phyloP scores from a whole-genome alignment of 768 basidiomycete species.

The Leccinum disarticulatum region DNA sequence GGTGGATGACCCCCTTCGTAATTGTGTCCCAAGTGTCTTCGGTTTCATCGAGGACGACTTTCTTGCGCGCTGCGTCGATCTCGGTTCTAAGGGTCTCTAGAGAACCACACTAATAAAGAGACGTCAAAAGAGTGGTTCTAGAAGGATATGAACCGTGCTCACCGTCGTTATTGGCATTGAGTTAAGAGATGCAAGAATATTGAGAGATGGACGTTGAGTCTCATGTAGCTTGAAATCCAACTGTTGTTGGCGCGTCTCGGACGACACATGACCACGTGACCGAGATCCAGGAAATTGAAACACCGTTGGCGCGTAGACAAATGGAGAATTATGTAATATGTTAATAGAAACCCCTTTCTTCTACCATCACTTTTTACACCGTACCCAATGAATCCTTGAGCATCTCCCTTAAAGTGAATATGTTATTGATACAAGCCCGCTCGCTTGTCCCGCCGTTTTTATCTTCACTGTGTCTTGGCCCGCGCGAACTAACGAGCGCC shows the following conservation, averaged over 20 bases:
- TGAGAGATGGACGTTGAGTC: constrained; percentile 5
- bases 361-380: no score
- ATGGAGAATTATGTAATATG: no score
- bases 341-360: no score
- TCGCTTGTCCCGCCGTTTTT: no score
- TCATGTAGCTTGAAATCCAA: constrained; percentile 22
- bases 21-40: constrained; percentile 83
- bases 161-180: constrained; percentile 35
- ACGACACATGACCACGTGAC: not conserved
- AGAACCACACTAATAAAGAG: constrained; percentile 33
- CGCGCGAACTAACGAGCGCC: no score
- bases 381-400: not conserved
- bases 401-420: no score
- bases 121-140: not conserved
- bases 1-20: no score
- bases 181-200: not conserved
- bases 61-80: constrained; percentile 43
- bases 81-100: constrained; percentile 35
- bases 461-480: no score
- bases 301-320: no score
- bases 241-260: constrained; percentile 17
- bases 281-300: no score
- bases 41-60: constrained; percentile 54
- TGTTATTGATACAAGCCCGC: no score
- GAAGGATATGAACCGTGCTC: not conserved